These are phyloP conservation scores for Boletus rubroflammeus DNA, from an alignment of 768 basidiomycete species.

Conservation along the genomic window DNA sequence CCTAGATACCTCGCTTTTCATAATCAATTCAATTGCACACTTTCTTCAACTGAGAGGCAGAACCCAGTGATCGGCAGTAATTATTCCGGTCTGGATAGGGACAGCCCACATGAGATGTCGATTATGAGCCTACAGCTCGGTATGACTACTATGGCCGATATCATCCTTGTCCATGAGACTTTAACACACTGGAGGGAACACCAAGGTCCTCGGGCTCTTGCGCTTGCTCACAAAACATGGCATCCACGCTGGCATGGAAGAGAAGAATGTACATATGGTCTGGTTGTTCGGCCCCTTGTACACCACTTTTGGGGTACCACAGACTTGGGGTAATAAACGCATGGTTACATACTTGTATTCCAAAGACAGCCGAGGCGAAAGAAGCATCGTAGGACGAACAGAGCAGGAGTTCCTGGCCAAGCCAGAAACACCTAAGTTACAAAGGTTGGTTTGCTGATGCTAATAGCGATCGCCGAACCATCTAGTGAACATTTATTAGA, in stretches of 20 bases:
- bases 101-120: neutral
- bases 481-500: no score
- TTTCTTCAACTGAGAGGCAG: neutral
- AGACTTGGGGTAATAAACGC: no score
- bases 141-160: neutral
- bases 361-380: no score
- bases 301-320: neutral
- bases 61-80: neutral
- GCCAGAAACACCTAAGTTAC: no score
- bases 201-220: neutral
- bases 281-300: neutral
- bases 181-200: neutral
- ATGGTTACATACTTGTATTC: no score
- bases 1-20: slow-evolving; percentile 3
- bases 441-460: no score
- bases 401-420: no score
- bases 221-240: neutral
- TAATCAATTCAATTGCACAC: neutral
- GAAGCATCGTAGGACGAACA: no score
- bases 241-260: neutral
- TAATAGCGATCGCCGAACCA: no score
- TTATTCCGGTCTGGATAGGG: neutral
- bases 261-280: neutral
- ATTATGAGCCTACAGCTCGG: neutral
- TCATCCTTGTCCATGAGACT: neutral